Evolutionary conservation across 257 asterid species (phyloP).

Genomic region (Solanum sejunctum): DNA sequence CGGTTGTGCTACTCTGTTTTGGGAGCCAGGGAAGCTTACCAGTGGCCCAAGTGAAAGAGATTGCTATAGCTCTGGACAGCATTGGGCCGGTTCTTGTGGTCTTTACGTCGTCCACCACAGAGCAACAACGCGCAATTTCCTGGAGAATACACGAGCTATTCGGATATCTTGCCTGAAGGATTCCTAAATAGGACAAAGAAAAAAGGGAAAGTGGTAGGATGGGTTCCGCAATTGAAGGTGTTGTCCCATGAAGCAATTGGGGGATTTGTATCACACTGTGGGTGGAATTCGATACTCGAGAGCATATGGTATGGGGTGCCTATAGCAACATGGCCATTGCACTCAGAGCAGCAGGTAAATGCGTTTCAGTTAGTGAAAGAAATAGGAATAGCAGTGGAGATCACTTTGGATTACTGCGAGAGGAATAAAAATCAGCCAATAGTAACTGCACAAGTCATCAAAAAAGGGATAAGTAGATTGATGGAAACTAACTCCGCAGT

Average conservation of each 20-base stretch:
- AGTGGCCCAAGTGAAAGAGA: neutral
- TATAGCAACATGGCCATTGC: slow-evolving; percentile 50
- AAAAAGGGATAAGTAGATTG: slow-evolving; percentile 25
- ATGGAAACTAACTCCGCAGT: slow-evolving; percentile 25
- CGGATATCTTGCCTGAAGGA: slow-evolving; percentile 32
- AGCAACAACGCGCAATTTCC: neutral
- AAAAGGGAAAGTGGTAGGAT: slow-evolving; percentile 41
- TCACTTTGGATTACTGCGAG: slow-evolving; percentile 22
- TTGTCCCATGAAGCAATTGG: slow-evolving; percentile 33
- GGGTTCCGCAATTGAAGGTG: slow-evolving; percentile 41
- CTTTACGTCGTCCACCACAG: neutral
- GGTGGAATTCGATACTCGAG: slow-evolving; percentile 61
- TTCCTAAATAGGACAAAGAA: slow-evolving; percentile 26
- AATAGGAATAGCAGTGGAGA: slow-evolving; percentile 29
- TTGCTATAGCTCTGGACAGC: neutral
- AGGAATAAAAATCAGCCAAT: slow-evolving; percentile 6
- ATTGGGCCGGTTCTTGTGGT: slow-evolving; percentile 1
- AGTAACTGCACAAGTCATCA: slow-evolving; percentile 15
- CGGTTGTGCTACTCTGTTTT: slow-evolving; percentile 4
- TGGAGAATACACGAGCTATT: slow-evolving; percentile 1
- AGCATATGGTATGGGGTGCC: slow-evolving; percentile 57
- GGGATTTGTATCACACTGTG: slow-evolving; percentile 60
- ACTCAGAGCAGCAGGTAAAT: slow-evolving; percentile 48
- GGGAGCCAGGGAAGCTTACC: slow-evolving; percentile 3
- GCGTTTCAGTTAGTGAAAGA: slow-evolving; percentile 52